These are phyloP conservation scores for Candida wancherniae DNA, from an alignment of 805 yeast species.

Conservation along the genomic window DNA sequence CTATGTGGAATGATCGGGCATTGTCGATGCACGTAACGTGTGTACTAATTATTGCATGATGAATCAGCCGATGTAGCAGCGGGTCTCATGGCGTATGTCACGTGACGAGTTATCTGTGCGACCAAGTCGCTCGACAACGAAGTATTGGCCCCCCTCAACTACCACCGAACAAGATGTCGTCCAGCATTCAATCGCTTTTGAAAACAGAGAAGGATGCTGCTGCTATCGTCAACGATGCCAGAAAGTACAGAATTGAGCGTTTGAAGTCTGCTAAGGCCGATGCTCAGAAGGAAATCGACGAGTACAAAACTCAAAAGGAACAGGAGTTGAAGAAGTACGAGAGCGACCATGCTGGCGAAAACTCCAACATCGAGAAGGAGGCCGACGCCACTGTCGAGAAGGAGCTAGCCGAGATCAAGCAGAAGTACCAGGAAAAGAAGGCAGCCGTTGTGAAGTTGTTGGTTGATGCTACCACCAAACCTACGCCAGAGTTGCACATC, in stretches of 20 bases:
- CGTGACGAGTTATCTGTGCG: no score
- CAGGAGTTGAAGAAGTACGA: conserved; percentile 71
- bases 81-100: no score
- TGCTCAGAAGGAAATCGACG: conserved; percentile 84
- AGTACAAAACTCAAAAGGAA: conserved; percentile 81
- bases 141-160: conserved; percentile 5
- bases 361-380: conserved; percentile 69
- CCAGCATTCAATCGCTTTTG: conserved; percentile 28
- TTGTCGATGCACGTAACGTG: conserved; percentile 2
- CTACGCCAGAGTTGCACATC: conserved; percentile 78
- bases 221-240: conserved; percentile 86
- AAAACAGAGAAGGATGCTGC: conserved; percentile 98
- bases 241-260: conserved; percentile 77
- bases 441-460: conserved; percentile 66
- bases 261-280: conserved; percentile 92
- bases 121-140: no score
- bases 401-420: conserved; percentile 67
- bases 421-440: conserved; percentile 59
- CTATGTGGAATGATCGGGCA: conserved; percentile 32
- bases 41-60: no score
- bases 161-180: conserved; percentile 17
- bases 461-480: conserved; percentile 72
- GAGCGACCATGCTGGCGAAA: conserved; percentile 66
- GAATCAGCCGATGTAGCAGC: no score
- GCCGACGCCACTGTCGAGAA: conserved; percentile 70